Conservation (phyloP, 805 yeast species). For the Starmerella lactis-condensi region DNA sequence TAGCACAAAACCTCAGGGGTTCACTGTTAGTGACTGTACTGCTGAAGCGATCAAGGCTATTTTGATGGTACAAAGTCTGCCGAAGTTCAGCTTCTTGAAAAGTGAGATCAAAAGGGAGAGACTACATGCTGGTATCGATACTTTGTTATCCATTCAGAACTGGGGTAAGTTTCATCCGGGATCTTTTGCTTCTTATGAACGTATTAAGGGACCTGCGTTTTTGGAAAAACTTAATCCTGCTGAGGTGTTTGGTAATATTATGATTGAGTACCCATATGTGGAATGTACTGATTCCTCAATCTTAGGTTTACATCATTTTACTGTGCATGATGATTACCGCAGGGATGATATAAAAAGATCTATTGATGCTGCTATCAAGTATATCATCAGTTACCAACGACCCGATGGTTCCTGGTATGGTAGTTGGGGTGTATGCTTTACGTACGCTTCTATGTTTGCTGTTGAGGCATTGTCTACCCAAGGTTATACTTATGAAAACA, state of each 20-base stretch:
- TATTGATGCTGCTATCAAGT: slow-evolving; percentile 53
- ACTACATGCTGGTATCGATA: slow-evolving; percentile 55
- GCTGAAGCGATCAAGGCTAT: slow-evolving; percentile 91
- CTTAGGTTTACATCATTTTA: slow-evolving; percentile 66
- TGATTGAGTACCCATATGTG: slow-evolving; percentile 97
- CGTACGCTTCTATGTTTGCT: slow-evolving; percentile 97
- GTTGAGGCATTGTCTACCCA: slow-evolving; percentile 70
- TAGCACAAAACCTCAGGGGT: slow-evolving; percentile 89
- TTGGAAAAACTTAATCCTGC: slow-evolving; percentile 81
- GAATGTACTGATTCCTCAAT: slow-evolving; percentile 96
- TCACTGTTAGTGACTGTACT: slow-evolving; percentile 90
- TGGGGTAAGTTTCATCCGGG: slow-evolving; percentile 64
- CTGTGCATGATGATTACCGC: slow-evolving; percentile 46
- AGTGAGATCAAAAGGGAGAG: slow-evolving; percentile 36
- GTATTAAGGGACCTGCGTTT: slow-evolving; percentile 57
- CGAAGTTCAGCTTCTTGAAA: slow-evolving; percentile 31
- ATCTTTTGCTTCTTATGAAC: slow-evolving; percentile 82
- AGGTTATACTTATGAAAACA: slow-evolving; percentile 42
- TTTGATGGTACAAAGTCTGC: slow-evolving; percentile 65
- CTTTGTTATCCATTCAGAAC: slow-evolving; percentile 60
- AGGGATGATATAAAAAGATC: slow-evolving; percentile 47
- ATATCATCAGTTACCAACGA: slow-evolving; percentile 49
- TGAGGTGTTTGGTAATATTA: slow-evolving; percentile 91
- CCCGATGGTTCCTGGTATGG: slow-evolving; percentile 95
- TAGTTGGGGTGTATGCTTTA: slow-evolving; percentile 91